A percentile compares a stretch with the other conserved stretches of the same genome.
phyloP scores from a whole-genome alignment of 177 flowering plant species.

The Vitis hybrid region DNA sequence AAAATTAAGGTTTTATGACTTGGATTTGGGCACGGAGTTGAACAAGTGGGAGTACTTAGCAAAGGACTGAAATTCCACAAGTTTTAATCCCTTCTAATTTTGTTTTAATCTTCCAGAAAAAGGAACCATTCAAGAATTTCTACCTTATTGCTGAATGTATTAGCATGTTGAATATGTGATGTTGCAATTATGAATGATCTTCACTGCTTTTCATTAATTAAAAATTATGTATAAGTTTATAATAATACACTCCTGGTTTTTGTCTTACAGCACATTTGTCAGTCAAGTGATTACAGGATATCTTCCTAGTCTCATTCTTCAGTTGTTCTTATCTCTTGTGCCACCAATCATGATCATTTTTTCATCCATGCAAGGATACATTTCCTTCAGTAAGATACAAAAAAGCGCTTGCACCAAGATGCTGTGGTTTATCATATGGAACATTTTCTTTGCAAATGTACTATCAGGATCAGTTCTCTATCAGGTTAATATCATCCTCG shows the following conservation, averaged over 20 bases:
- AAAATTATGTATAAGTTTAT: not conserved
- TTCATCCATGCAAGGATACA: slow-evolving; percentile 80
- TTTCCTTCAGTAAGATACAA: slow-evolving; percentile 72
- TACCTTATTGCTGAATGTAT: not conserved
- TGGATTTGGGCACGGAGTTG: too few species aligned
- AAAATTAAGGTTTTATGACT: too few species aligned
- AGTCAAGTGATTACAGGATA: slow-evolving; percentile 90
- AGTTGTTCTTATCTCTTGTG: slow-evolving; percentile 55
- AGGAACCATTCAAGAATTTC: not conserved
- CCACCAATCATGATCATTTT: slow-evolving; percentile 84
- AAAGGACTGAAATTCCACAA: too few species aligned
- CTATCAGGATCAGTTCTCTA: slow-evolving; percentile 74
- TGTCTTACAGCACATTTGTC: slow-evolving; percentile 61
- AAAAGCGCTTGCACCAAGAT: slow-evolving; percentile 83
- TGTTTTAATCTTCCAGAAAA: not conserved
- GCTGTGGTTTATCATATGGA: slow-evolving; percentile 89
- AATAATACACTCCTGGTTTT: not conserved
- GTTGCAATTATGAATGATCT: not conserved
- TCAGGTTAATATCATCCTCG: slow-evolving; percentile 52
- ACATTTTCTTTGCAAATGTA: slow-evolving; percentile 84
- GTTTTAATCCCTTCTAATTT: too few species aligned
- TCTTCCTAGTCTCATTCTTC: slow-evolving; percentile 93
- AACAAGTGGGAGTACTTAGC: too few species aligned
- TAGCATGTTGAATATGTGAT: not conserved
- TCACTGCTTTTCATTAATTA: not conserved